Conservation (phyloP, 2,329 filamentous ascomycete species). For the Penicillium sp. region DNA sequence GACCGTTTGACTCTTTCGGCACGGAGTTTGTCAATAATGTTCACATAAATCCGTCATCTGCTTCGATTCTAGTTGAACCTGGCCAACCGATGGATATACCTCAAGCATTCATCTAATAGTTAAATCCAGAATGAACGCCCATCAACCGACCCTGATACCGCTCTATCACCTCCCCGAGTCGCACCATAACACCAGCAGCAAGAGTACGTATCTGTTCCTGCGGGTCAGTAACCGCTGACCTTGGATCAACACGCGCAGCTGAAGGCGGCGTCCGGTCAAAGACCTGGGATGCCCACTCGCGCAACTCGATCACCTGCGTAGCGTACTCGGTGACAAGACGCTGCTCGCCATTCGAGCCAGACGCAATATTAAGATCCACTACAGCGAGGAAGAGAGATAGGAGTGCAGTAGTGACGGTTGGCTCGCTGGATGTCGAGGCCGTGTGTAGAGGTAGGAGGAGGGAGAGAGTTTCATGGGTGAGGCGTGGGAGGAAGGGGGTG, state of each 20-base stretch:
- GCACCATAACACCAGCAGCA: constrained; percentile 73
- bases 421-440: constrained; percentile 48
- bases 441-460: constrained; percentile 63
- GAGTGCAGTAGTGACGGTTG: constrained; percentile 61
- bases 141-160: constrained; percentile 68
- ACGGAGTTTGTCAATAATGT: neutral
- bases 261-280: constrained; percentile 52
- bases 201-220: constrained; percentile 42
- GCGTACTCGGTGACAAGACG: constrained; percentile 65
- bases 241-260: constrained; percentile 53
- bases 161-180: constrained; percentile 70
- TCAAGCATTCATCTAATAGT: constrained; percentile 20
- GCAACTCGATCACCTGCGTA: constrained; percentile 70
- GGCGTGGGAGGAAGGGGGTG: constrained; percentile 63
- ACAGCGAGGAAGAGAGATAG: constrained; percentile 71
- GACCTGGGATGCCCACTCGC: constrained; percentile 72
- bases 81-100: neutral
- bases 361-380: constrained; percentile 63
- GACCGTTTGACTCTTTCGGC: neutral
- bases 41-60: neutral
- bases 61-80: neutral
- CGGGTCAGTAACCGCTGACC: constrained; percentile 43
- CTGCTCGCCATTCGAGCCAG: constrained; percentile 48
- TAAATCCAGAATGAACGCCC: constrained; percentile 53
- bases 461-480: constrained; percentile 77